Percentiles rank a stretch among this genome's conserved stretches.
phyloP scores from a whole-genome alignment of 768 basidiomycete genomes.

The Serendipita sp. region DNA sequence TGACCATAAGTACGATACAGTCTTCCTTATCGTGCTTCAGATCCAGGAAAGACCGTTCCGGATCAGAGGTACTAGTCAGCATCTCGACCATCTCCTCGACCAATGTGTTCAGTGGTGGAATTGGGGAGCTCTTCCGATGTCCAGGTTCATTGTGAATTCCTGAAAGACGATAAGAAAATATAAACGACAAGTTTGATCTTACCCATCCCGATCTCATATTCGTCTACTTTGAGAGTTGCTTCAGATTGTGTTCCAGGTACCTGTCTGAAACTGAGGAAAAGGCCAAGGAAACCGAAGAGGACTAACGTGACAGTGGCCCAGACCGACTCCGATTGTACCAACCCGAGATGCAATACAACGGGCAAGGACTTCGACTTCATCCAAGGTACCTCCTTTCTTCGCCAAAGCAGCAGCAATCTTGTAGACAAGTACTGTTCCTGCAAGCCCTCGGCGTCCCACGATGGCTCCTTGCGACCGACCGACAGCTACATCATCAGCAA shows the following conservation, averaged over 20 bases:
- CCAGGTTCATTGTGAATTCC: slow-evolving; percentile 85
- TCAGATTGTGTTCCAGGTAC: slow-evolving; percentile 60
- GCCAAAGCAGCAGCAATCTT: slow-evolving; percentile 82
- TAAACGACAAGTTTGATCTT: not conserved
- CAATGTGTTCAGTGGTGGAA: slow-evolving; percentile 55
- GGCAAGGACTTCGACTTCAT: slow-evolving; percentile 51
- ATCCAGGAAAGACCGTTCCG: slow-evolving; percentile 61
- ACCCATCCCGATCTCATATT: slow-evolving; percentile 76
- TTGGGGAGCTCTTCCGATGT: slow-evolving; percentile 45
- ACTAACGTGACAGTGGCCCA: slow-evolving; percentile 74
- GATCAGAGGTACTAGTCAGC: slow-evolving; percentile 54
- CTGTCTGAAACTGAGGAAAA: slow-evolving; percentile 20
- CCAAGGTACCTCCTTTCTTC: slow-evolving; percentile 44
- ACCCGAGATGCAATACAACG: slow-evolving; percentile 49
- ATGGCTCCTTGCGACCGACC: slow-evolving; percentile 65
- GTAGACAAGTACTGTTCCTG: slow-evolving; percentile 71
- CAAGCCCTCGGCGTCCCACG: slow-evolving; percentile 75
- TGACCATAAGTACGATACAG: slow-evolving; percentile 57
- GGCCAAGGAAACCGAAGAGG: not conserved
- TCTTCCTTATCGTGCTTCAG: slow-evolving; percentile 49
- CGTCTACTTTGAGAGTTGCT: slow-evolving; percentile 38
- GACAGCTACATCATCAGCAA: slow-evolving; percentile 84
- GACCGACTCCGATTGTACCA: slow-evolving; percentile 70
- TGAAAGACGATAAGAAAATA: slow-evolving; percentile 8
- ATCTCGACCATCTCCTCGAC: slow-evolving; percentile 54